Evolutionary conservation across 371 early-diverging fungal species (phyloP), one percentile per base, ranked within the genome.

Genomic region (Rozella allomycis): DNA sequence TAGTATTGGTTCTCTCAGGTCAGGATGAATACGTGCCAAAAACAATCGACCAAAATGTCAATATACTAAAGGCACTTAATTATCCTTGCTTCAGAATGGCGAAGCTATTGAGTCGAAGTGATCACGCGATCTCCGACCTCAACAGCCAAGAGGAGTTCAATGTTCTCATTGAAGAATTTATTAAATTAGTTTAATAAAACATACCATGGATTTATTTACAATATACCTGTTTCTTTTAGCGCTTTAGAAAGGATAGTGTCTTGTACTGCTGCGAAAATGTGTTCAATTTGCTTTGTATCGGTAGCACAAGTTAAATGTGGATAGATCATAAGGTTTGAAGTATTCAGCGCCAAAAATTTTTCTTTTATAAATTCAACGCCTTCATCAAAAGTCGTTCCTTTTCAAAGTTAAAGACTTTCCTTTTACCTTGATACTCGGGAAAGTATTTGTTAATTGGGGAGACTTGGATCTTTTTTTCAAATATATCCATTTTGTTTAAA

Each of bases 291-390:
- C 20, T 6, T 17, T 9, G 33, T 33, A 17, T 33, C 33, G 4
- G 33, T 33, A 8, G 33, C 33, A 17, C 33, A 33, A 12, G 33
- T 33, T 17, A 33, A 33, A 33, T 79, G 78, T 38, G 80, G 77
- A 49, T 71, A 80, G 34, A 80, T 69, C 13, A 58, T 65, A 3
- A 78, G 58, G 19, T 70, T 65, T 13, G 72, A 74, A 17, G 72
- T 51, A 38, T 80, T 78, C 4, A 61, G 65, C 39, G 74, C 73
- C 17, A 59, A 65, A 41, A 80, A 78, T 34, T 72, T 50, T 72
- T 72, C 74, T 9, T 74, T 48, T 30, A 80, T 72, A 35, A 74
- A 80, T 41, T 72, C 74, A 16, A 71, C 63, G 0, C 78, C 78
- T 45, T 73, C 74, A 33, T 54, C 54, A 19, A 64, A 35, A 41